A percentile compares a stretch with the other conserved stretches of the same genome.
Conservation (phyloP, 345 rosid species). For the Nephelium lappaceum region DNA sequence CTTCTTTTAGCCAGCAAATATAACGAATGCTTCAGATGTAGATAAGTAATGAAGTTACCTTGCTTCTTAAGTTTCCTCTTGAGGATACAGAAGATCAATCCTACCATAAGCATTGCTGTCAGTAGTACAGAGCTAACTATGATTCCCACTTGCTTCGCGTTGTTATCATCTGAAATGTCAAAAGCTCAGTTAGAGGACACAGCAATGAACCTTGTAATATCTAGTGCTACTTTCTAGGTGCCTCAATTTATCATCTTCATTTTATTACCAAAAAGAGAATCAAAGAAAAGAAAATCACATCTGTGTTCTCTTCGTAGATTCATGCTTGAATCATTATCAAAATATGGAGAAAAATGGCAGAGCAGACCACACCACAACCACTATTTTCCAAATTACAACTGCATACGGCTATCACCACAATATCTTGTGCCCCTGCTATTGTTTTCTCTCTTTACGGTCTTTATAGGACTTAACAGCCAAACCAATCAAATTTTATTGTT, state of each 20-base stretch:
- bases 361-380: no score
- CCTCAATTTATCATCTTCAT: not conserved
- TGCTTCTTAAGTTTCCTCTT: conserved; percentile 4
- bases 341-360: no score
- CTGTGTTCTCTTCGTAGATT: not conserved
- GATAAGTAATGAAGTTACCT: not conserved
- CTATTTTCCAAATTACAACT: no score
- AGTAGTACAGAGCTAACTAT: conserved; percentile 1
- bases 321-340: no score
- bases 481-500: no score
- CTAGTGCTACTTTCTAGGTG: not conserved
- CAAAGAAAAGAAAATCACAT: not conserved
- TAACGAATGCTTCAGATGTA: not conserved
- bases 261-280: no score
- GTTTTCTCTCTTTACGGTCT: no score
- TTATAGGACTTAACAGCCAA: no score
- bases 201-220: no score
- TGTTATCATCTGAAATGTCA: not conserved
- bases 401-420: no score
- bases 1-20: conserved; percentile 12
- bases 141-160: conserved; percentile 8
- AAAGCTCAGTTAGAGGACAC: not conserved
- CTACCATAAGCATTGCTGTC: not conserved
- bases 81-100: not conserved
- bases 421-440: no score